Evolutionary conservation across 345 rosid genomes (phyloP).

Genomic region (Ricinus communis): DNA sequence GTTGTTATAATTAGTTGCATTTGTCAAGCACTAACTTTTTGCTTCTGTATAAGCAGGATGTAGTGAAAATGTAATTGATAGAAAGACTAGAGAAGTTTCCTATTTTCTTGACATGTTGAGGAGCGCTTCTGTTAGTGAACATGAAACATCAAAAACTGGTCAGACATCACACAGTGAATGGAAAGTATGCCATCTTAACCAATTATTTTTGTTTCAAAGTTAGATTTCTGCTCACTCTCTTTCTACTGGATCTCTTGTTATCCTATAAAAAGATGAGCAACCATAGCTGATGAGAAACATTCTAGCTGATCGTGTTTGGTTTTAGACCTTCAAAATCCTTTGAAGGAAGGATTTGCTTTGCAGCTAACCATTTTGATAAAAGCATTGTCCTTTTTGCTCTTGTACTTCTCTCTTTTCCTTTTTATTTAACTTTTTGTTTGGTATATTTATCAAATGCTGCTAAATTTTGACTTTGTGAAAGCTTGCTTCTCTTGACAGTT

Average conservation of each 20-base stretch:
- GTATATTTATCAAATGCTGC: neutral
- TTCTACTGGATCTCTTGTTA: neutral
- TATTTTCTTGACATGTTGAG: slow-evolving; percentile 80
- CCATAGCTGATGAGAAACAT: neutral
- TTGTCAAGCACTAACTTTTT: slow-evolving; percentile 13
- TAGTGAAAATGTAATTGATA: slow-evolving; percentile 49
- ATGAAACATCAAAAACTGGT: slow-evolving; percentile 33
- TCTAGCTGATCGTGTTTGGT: neutral
- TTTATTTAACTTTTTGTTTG: too few species aligned
- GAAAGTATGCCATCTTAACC: slow-evolving; percentile 60
- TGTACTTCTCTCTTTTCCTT: neutral
- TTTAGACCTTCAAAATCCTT: too few species aligned
- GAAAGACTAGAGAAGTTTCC: slow-evolving; percentile 56
- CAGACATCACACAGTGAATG: slow-evolving; percentile 59
- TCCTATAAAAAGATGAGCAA: neutral
- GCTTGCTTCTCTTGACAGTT: slow-evolving; percentile 44
- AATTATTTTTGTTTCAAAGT: too few species aligned
- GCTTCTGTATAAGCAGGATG: slow-evolving; percentile 42
- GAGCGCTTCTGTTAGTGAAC: slow-evolving; percentile 60
- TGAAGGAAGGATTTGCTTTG: too few species aligned
- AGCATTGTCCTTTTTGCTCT: too few species aligned
- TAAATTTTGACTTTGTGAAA: slow-evolving; percentile 6
- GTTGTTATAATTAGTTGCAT: slow-evolving; percentile 6
- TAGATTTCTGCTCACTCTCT: neutral
- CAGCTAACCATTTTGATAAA: too few species aligned